These are phyloP conservation scores for Diversispora epigaea DNA, from an alignment of 192 early-diverging fungal genomes.

Conservation along the genomic window DNA sequence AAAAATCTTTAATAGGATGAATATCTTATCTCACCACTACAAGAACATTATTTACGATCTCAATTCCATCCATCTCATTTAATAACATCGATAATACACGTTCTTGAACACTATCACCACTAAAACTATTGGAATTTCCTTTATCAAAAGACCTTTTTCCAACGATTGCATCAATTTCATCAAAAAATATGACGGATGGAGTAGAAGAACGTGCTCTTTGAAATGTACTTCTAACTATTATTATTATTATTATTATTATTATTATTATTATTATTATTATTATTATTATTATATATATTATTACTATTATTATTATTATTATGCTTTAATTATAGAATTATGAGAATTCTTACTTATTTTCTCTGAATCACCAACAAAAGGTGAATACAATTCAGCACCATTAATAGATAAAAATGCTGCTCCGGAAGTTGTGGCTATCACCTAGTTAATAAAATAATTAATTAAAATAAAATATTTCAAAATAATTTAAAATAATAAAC, in stretches of 20 bases:
- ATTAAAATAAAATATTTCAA: neutral
- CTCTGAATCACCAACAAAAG: slow-evolving; percentile 87
- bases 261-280: too few relatives aligned
- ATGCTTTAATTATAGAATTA: neutral
- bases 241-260: too few relatives aligned
- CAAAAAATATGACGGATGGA: slow-evolving; percentile 92
- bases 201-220: slow-evolving; percentile 72
- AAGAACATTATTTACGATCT: slow-evolving; percentile 65
- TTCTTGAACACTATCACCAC: slow-evolving; percentile 76
- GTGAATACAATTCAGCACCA: slow-evolving; percentile 76
- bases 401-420: slow-evolving; percentile 77
- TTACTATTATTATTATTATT: too few relatives aligned
- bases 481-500: neutral
- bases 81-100: slow-evolving; percentile 72
- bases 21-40: slow-evolving; percentile 57
- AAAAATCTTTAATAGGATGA: slow-evolving; percentile 19
- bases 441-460: slow-evolving; percentile 31
- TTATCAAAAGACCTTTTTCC: slow-evolving; percentile 66
- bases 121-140: slow-evolving; percentile 49
- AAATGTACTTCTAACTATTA: slow-evolving; percentile 73
- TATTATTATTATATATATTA: too few relatives aligned
- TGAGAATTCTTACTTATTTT: slow-evolving; percentile 49
- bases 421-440: slow-evolving; percentile 79
- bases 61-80: slow-evolving; percentile 93
- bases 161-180: slow-evolving; percentile 96